Conservation (phyloP, 345 rosid genomes). For the Aurinia saxatilis region DNA sequence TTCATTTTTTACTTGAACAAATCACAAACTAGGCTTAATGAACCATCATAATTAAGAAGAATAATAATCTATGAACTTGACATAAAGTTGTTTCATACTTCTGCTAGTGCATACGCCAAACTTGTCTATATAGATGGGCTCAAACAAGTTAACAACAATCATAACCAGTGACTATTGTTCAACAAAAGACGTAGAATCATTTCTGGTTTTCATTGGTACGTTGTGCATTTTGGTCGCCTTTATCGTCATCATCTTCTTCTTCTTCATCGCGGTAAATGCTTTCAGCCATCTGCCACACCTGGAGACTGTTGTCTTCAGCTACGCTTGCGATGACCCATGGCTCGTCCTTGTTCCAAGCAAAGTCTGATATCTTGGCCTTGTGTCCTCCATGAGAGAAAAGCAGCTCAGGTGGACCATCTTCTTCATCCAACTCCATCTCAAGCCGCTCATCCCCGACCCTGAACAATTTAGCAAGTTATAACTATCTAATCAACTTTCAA, state of each 20-base stretch:
- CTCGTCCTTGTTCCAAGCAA: slow-evolving; percentile 71
- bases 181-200: slow-evolving; percentile 2
- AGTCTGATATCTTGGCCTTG: slow-evolving; percentile 72
- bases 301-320: slow-evolving; percentile 68
- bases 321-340: slow-evolving; percentile 77
- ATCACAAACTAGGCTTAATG: background rate
- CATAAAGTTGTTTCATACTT: background rate
- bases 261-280: slow-evolving; percentile 57
- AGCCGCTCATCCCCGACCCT: slow-evolving; percentile 86
- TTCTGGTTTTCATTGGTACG: background rate
- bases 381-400: slow-evolving; percentile 87
- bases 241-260: slow-evolving; percentile 14
- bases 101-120: background rate
- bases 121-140: background rate
- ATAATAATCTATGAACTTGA: background rate
- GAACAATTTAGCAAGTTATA: too few species aligned
- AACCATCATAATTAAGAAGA: background rate
- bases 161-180: too few species aligned
- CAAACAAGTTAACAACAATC: background rate
- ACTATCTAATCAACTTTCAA: too few species aligned
- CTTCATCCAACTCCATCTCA: slow-evolving; percentile 65
- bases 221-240: slow-evolving; percentile 15
- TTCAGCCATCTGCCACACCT: slow-evolving; percentile 78
- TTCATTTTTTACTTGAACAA: background rate
- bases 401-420: slow-evolving; percentile 82